Percentiles rank a stretch among this genome's conserved stretches.
Conservation (phyloP, 164 flowering plant genomes). For the Buxus sempervirens region DNA sequence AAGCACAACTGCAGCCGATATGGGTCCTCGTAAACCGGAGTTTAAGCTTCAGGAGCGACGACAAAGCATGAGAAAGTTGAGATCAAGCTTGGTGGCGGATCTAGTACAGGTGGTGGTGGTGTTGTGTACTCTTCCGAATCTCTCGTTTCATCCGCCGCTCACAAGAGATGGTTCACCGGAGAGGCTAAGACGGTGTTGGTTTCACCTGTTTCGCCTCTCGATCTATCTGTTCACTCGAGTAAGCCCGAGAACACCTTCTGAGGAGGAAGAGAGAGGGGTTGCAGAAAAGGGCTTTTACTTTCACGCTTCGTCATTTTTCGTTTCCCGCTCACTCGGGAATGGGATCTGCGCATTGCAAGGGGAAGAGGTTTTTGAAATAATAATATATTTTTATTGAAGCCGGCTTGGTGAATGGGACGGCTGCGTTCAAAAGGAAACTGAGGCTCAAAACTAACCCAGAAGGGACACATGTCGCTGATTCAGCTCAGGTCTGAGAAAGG, state of each 20-base stretch:
- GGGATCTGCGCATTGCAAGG: no score
- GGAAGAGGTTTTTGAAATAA: no score
- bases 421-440: no score
- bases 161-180: slow-evolving; percentile 7
- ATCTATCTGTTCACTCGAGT: slow-evolving; percentile 31
- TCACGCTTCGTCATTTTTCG: slow-evolving; percentile 55
- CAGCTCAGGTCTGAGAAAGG: no score
- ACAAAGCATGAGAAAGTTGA: slow-evolving; percentile 43
- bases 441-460: no score
- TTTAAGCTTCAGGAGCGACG: slow-evolving; percentile 62
- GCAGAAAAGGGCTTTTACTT: slow-evolving; percentile 57
- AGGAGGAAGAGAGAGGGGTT: slow-evolving; percentile 43
- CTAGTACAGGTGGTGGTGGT: neutral
- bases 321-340: no score
- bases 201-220: slow-evolving; percentile 60
- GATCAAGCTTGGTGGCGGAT: slow-evolving; percentile 29
- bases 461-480: no score
- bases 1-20: slow-evolving; percentile 11
- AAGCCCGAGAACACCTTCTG: slow-evolving; percentile 40
- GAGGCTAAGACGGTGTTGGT: slow-evolving; percentile 18
- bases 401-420: no score
- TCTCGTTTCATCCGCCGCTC: slow-evolving; percentile 1
- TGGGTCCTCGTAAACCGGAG: slow-evolving; percentile 33
- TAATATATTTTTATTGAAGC: no score
- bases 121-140: neutral